Percentiles rank a stretch among this genome's conserved stretches.
Conservation (phyloP, 129 eudicot species). For the Glebionis coronaria region DNA sequence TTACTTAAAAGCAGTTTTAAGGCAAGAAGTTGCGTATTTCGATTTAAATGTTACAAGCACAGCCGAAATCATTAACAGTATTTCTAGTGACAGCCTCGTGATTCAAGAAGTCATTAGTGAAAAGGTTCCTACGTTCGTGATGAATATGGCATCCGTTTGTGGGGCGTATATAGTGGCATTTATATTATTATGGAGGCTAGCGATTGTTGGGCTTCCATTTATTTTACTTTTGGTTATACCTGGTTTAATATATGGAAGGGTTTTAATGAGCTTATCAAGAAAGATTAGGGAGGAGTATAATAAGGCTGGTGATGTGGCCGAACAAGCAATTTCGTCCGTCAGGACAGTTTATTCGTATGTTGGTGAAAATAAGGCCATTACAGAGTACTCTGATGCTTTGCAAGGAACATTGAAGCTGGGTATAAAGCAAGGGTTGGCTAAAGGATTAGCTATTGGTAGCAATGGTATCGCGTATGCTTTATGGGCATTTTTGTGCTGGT, state of each 20-base stretch:
- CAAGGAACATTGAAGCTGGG: slow-evolving; percentile 43
- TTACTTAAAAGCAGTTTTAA: slow-evolving; percentile 54
- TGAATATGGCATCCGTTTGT: slow-evolving; percentile 27
- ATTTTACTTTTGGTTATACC: slow-evolving; percentile 41
- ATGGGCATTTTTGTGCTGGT: slow-evolving; percentile 43
- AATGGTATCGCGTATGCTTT: slow-evolving; percentile 36
- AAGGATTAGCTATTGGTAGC: slow-evolving; percentile 54
- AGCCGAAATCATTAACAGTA: slow-evolving; percentile 47
- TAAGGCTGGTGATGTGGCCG: slow-evolving; percentile 44
- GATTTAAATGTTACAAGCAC: slow-evolving; percentile 54
- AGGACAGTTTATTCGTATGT: slow-evolving; percentile 57
- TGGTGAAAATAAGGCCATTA: slow-evolving; percentile 39
- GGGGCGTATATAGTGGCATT: slow-evolving; percentile 45
- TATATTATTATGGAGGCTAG: slow-evolving; percentile 46
- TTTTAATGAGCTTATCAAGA: slow-evolving; percentile 38
- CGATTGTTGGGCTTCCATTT: slow-evolving; percentile 52
- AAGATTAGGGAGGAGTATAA: slow-evolving; percentile 50
- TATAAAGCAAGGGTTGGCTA: slow-evolving; percentile 46
- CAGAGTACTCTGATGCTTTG: slow-evolving; percentile 50
- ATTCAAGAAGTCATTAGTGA: slow-evolving; percentile 67
- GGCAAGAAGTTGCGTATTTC: slow-evolving; percentile 64
- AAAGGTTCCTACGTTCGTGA: slow-evolving; percentile 51
- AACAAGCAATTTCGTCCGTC: slow-evolving; percentile 45
- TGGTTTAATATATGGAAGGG: slow-evolving; percentile 42
- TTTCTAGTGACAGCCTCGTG: slow-evolving; percentile 49